Evolutionary conservation across 1,139 yeast species (phyloP).

Genomic region (Kodamaea fungicola): DNA sequence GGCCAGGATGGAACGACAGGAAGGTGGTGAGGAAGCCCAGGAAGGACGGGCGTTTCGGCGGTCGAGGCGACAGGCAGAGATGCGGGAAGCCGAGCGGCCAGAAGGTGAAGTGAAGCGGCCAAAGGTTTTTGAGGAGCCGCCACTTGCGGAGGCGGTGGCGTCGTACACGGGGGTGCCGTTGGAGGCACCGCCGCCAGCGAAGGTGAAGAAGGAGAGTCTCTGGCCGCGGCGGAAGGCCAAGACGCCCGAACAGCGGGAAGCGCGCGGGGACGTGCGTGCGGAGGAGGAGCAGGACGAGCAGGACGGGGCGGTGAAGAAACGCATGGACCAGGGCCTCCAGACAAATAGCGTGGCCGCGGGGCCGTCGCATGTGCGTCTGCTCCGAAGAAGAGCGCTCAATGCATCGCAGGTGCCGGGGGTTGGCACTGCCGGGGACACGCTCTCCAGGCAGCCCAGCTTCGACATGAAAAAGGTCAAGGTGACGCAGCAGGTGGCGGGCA

Average conservation of each 20-base stretch:
- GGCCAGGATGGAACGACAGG: neutral
- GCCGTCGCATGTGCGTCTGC: neutral
- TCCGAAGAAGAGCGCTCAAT: neutral
- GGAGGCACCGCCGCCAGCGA: conserved; percentile 57
- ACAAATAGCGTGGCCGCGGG: conserved; percentile 5
- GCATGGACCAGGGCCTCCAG: conserved; percentile 1
- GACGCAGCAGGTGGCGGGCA: neutral
- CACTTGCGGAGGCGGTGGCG: conserved; percentile 47
- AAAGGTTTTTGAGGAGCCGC: conserved; percentile 53
- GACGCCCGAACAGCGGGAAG: neutral
- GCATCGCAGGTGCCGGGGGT: neutral
- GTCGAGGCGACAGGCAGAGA: neutral
- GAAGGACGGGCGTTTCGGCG: neutral
- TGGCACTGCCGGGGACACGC: neutral
- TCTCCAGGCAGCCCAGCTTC: conserved; percentile 1
- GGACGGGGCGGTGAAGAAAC: conserved; percentile 2
- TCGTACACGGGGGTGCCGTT: conserved; percentile 65
- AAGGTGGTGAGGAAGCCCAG: neutral
- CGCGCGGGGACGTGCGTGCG: conserved; percentile 1
- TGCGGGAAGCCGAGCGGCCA: neutral
- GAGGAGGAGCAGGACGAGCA: conserved; percentile 2
- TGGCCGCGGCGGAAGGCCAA: conserved; percentile 25
- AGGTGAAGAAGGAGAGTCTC: conserved; percentile 48
- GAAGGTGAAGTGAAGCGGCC: neutral
- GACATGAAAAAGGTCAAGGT: conserved; percentile 4